Evolutionary conservation across 1,284 basidiomycete species (phyloP), one percentile per base, ranked within the genome.

Genomic region (Puccinia polysora): DNA sequence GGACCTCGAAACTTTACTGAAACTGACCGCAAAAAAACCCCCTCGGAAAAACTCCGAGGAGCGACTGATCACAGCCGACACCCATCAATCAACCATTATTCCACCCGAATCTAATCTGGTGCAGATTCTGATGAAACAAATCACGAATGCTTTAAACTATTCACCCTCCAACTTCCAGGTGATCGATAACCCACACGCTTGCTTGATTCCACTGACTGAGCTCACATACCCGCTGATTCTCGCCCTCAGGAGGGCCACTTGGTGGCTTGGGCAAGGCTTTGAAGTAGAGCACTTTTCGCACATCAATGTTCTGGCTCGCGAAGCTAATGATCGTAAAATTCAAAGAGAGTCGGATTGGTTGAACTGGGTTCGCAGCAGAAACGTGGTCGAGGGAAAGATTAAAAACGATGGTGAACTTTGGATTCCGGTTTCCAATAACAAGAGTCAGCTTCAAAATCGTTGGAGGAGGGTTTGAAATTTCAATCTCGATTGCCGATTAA

Each of bases 221-320:
- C 14, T 18, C 4, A 30, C 68, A 0, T 70, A 62, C 32, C 58
- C 68, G 20, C 18, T 70, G 12, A 47, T 70, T n/a, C 58, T 70
- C 5, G 30, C 58, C 23, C 50, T 62, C 10, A 38, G 68, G 18
- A 30, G 68, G 12, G 58, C 68, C 4, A 62, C 58, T 23, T 70
- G 68, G 68, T 70, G 68, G 68, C 43, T 70, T n/a, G 68, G 68
- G 7, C 68, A 70, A 25, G 68, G 68, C 23, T 70, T 38, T 38
- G 58, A 70, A 30, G 6, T 25, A 14, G 34, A 32, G 12, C 68
- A 70, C 34, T 55, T 70, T 30, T 40, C 56, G 2, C 12, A 23
- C n/a, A 36, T 70, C n/a, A 10, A 32, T 4, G 14, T 45, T 7
- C 60, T 70, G 58, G 36, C 36, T 8, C 6, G 15, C 12, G 68